Evolutionary conservation across 2,329 filamentous ascomycete species (phyloP), one percentile per base, ranked within the genome.

Genomic region (Pseudogymnoascus sp.): DNA sequence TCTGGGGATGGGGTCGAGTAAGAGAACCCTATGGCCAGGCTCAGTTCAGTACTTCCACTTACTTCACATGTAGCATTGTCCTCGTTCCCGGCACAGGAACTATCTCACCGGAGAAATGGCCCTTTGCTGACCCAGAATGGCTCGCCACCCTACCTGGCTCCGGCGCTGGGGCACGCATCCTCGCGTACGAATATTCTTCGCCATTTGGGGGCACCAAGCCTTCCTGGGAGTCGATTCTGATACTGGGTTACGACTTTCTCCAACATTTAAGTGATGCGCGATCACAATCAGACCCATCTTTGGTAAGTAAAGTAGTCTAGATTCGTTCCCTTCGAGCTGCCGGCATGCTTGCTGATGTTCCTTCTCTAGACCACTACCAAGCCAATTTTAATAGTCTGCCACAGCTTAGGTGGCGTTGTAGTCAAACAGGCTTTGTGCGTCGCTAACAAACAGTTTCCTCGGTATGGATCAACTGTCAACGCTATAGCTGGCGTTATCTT

Each of bases 371-470:
- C n/a, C 58, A 61, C 29, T 58, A 61, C n/a, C 36, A 59, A 59
- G 21, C 63, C 63, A 37, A 39, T 65, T 59, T 25, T 65, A 25
- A 12, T 64, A 55, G 59, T 65, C 2, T 64, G 63, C 59, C 63
- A 65, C 25, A 64, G 63, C 48, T 21, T 65, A n/a, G 63, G 63
- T 33, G 63, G 63, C 12, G 45, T 65, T 40, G 37, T 65, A 13
- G 27, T 62, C 45, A 65, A 65, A 58, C 63, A 65, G 39, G 63
- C 63, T 61, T 63, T 65, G 13, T 65, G 55, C 29, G 45, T 65
- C 39, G 63, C 63, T 37, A 65, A 64, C 35, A 33, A 37, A 31
- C 62, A 64, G 42, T 39, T 39, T n/a, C 9, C 62, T 60, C 48
- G 63, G 3, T 63, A 63, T 2, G 61, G 58, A 36, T 37, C 48